phyloP scores from a whole-genome alignment of 225 moss, liverwort and hornwort species.

The Polytrichum commune region DNA sequence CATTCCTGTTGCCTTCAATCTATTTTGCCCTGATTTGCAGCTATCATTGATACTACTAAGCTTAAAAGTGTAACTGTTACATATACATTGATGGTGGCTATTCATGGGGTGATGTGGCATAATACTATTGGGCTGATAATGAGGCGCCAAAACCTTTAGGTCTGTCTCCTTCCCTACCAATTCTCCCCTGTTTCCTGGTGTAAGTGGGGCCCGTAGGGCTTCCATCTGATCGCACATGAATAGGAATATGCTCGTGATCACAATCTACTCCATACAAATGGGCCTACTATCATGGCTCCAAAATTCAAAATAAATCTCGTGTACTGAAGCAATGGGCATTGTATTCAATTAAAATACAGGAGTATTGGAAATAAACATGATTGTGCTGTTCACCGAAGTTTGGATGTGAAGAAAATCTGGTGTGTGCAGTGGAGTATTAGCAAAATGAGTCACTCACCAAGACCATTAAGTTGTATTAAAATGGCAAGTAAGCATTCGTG shows the following conservation, averaged over 20 bases:
- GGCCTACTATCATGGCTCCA: slow-evolving; percentile 13
- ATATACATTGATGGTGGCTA: slow-evolving; percentile 20
- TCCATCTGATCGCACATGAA: not conserved
- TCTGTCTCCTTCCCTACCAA: slow-evolving; percentile 28
- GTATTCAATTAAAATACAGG: slow-evolving; percentile 7
- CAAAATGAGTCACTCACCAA: too few species aligned
- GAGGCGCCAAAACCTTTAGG: slow-evolving; percentile 40
- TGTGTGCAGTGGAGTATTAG: too few species aligned
- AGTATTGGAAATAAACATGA: not conserved
- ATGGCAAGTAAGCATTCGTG: too few species aligned
- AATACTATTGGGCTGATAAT: slow-evolving; percentile 29
- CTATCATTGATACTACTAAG: too few species aligned
- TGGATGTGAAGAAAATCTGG: too few species aligned
- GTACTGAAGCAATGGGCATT: not conserved
- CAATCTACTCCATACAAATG: slow-evolving; percentile 10
- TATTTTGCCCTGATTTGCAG: too few species aligned
- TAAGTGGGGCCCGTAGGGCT: too few species aligned
- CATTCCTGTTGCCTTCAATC: too few species aligned
- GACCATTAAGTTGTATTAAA: too few species aligned
- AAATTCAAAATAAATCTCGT: not conserved
- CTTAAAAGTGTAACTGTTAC: too few species aligned
- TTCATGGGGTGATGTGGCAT: slow-evolving; percentile 43
- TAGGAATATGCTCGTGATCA: not conserved
- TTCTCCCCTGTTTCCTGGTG: slow-evolving; percentile 4
- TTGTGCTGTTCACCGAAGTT: too few species aligned